A percentile compares a stretch with the other conserved stretches of the same genome.
Conservation (phyloP, 768 basidiomycete genomes). For the Russula abietina region DNA sequence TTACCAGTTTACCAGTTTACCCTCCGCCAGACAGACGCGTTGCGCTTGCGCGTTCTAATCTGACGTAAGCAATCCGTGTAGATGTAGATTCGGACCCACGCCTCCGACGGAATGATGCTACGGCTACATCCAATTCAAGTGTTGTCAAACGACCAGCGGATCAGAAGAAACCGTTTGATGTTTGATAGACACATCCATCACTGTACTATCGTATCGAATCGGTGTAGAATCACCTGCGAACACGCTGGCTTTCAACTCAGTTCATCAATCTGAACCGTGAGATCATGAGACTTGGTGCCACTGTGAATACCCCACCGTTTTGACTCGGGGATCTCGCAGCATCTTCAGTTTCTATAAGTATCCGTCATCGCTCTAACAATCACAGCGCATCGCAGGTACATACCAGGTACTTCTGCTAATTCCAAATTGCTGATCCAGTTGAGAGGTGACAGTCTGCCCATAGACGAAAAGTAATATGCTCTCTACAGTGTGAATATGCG, state of each 20-base stretch:
- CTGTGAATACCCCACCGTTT: not conserved
- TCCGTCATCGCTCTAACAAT: constrained; percentile 15
- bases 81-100: not conserved
- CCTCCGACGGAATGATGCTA: too few relatives aligned
- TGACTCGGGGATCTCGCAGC: not conserved
- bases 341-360: not conserved
- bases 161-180: too few relatives aligned
- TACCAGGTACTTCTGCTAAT: not conserved
- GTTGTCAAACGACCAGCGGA: too few relatives aligned
- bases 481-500: not conserved
- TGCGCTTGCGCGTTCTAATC: constrained; percentile 17
- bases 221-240: not conserved
- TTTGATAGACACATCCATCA: too few relatives aligned
- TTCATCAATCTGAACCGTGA: not conserved
- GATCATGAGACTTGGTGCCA: too few relatives aligned
- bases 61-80: constrained; percentile 13
- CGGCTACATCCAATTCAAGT: too few relatives aligned
- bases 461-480: not conserved
- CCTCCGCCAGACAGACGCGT: too few relatives aligned
- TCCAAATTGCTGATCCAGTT: not conserved
- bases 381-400: constrained; percentile 27
- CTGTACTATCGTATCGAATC: too few relatives aligned
- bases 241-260: not conserved
- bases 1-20: too few relatives aligned
- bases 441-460: not conserved